Conservation (phyloP, 2,329 filamentous ascomycete species). For the Blastomyces silverae region DNA sequence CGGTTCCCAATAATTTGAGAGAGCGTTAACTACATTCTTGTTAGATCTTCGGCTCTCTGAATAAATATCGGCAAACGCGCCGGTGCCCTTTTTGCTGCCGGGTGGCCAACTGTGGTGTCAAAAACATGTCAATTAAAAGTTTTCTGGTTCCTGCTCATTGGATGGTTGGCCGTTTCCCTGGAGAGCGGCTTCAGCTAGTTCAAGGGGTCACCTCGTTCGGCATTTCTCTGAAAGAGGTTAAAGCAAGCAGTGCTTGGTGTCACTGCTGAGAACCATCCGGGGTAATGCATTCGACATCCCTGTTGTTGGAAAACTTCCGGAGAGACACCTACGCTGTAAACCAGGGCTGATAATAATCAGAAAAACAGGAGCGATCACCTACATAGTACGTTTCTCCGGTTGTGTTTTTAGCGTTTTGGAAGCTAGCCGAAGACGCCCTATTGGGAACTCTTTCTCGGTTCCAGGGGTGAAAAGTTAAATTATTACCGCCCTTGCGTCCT, state of each 20-base stretch:
- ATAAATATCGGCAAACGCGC: background rate
- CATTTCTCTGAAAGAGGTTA: background rate
- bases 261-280: background rate
- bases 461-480: slow-evolving; percentile 1
- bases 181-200: background rate
- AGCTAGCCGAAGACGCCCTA: background rate
- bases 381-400: background rate
- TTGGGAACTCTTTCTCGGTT: background rate
- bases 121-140: background rate
- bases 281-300: background rate
- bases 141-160: background rate
- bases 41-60: background rate
- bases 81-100: background rate
- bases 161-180: background rate
- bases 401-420: background rate
- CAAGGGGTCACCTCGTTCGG: background rate
- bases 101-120: background rate
- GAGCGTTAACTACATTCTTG: background rate
- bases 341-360: background rate
- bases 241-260: background rate
- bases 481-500: background rate
- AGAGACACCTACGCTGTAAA: no score
- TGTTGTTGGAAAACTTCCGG: background rate
- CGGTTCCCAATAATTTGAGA: background rate
- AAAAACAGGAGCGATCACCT: background rate